phyloP scores from a whole-genome alignment of 257 asterid species.

The Solanum chilense region DNA sequence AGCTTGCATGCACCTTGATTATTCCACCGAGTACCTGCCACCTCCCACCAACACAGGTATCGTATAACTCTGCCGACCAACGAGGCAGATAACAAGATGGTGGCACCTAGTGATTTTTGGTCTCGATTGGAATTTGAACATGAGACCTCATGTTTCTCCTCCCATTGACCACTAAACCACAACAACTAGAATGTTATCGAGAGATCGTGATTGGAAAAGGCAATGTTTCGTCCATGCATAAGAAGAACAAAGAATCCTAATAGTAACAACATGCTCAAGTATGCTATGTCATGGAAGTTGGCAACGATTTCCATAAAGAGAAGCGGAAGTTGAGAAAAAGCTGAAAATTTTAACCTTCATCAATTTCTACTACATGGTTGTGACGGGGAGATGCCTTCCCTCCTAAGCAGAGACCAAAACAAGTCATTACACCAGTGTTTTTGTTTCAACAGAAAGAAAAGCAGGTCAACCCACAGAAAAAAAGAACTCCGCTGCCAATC shows the following conservation, averaged over 20 bases:
- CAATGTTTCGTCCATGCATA: not conserved
- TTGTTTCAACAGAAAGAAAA: not conserved
- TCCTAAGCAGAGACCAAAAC: conserved; percentile 32
- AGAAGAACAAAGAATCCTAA: not conserved
- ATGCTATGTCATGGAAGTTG: not conserved
- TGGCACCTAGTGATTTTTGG: not conserved
- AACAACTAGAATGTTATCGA: not conserved
- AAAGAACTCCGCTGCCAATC: not conserved
- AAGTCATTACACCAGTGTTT: conserved; percentile 29
- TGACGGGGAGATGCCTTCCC: conserved; percentile 14
- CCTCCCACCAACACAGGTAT: not conserved
- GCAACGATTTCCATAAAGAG: not conserved
- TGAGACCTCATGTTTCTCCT: not conserved
- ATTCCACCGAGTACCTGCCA: not conserved
- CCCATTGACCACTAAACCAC: not conserved
- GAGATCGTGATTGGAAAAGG: not conserved
- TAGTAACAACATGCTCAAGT: not conserved
- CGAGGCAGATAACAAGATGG: not conserved
- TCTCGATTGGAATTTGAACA: not conserved
- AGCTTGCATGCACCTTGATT: not conserved
- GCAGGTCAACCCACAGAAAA: not conserved
- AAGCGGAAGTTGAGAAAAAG: not conserved
- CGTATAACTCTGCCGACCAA: not conserved
- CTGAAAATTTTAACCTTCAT: conserved; percentile 37
- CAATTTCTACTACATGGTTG: conserved; percentile 18